These are phyloP conservation scores for Entomophthora muscae DNA, from an alignment of 371 early-diverging fungal genomes.

Conservation along the genomic window DNA sequence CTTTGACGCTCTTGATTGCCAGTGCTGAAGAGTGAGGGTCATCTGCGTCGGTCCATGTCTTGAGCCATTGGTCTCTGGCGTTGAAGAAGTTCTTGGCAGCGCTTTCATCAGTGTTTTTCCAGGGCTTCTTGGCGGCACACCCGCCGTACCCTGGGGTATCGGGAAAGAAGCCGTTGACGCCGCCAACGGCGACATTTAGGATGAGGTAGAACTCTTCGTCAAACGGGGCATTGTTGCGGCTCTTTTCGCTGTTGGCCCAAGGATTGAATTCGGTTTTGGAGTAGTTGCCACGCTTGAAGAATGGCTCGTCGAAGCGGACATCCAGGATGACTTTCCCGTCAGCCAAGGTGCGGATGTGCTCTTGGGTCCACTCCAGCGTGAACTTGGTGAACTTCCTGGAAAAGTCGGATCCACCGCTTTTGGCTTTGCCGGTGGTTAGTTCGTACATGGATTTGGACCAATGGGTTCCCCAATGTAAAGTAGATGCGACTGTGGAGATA, in stretches of 20 bases:
- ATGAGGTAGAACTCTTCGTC: too few species aligned
- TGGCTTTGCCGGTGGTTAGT: too few species aligned
- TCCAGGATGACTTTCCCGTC: slow-evolving; percentile 23
- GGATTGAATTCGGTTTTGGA: too few species aligned
- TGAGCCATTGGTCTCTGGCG: slow-evolving; percentile 25
- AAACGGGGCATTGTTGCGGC: too few species aligned
- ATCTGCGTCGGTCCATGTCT: slow-evolving; percentile 26
- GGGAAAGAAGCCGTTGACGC: slow-evolving; percentile 38
- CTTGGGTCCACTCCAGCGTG: slow-evolving; percentile 37
- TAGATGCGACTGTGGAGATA: not conserved
- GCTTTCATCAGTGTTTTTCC: slow-evolving; percentile 20
- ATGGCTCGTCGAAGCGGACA: too few species aligned
- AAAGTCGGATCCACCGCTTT: slow-evolving; percentile 16
- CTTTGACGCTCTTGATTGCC: slow-evolving; percentile 33
- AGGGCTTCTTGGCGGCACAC: slow-evolving; percentile 24
- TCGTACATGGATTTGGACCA: not conserved
- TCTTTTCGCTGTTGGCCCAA: too few species aligned
- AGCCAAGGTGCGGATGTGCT: slow-evolving; percentile 25
- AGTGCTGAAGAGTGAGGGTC: slow-evolving; percentile 22
- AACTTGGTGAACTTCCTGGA: slow-evolving; percentile 22
- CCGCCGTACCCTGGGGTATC: too few species aligned
- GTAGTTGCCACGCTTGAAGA: too few species aligned
- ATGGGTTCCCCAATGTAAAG: slow-evolving; percentile 9
- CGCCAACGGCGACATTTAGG: slow-evolving; percentile 49
- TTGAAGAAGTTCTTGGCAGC: slow-evolving; percentile 30